Conservation (phyloP, 441 rosid genomes). For the Populus hybrid region DNA sequence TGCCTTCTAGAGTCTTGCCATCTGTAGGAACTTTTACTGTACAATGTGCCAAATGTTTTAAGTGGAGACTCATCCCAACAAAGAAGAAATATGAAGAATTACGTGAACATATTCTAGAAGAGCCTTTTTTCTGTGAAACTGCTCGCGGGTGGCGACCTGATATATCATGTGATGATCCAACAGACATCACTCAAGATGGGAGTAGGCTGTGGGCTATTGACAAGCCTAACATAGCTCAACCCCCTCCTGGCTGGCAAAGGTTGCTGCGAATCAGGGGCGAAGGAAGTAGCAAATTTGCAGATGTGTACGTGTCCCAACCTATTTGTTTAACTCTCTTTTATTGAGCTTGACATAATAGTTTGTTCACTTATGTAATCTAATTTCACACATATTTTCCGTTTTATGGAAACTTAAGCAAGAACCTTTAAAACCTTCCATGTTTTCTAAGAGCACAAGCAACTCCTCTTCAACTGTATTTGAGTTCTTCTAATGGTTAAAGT, state of each 20-base stretch:
- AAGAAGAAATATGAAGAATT: conserved; percentile 87
- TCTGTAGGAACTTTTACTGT: conserved; percentile 88
- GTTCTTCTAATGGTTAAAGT: not conserved
- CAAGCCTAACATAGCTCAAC: conserved; percentile 84
- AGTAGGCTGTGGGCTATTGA: conserved; percentile 95
- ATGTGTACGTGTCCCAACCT: conserved; percentile 60
- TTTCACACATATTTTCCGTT: not conserved
- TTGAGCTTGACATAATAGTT: not conserved
- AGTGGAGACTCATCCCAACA: conserved; percentile 92
- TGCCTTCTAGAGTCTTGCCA: conserved; percentile 45
- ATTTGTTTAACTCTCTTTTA: not conserved
- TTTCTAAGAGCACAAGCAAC: not conserved
- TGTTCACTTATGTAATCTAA: not conserved
- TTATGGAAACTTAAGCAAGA: not conserved
- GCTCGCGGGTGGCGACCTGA: conserved; percentile 85
- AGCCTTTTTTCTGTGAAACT: conserved; percentile 65
- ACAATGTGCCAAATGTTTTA: conserved; percentile 82
- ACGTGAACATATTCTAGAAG: conserved; percentile 69
- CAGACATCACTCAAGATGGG: conserved; percentile 88
- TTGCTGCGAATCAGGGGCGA: conserved; percentile 71
- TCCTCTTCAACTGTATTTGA: not conserved
- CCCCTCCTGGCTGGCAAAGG: conserved; percentile 93
- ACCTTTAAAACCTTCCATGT: not conserved
- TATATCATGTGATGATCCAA: conserved; percentile 70
- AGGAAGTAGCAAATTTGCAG: conserved; percentile 90